phyloP scores from a whole-genome alignment of 2,329 filamentous ascomycete species.

The Capronia epimyces region DNA sequence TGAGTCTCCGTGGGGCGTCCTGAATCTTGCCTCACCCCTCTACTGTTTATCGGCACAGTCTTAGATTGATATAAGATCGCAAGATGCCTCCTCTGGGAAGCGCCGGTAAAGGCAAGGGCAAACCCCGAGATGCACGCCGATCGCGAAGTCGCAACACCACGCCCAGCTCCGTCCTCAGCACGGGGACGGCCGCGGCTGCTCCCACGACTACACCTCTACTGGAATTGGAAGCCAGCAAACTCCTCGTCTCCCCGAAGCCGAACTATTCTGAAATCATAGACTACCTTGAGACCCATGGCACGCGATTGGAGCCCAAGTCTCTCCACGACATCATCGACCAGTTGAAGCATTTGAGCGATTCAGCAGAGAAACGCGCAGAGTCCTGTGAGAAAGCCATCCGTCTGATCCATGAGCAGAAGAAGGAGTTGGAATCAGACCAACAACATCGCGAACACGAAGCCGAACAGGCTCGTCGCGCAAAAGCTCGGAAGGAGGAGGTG shows the following conservation, averaged over 20 bases:
- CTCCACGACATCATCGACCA: slow-evolving; percentile 49
- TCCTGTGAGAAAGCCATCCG: slow-evolving; percentile 56
- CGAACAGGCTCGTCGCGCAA: slow-evolving; percentile 43
- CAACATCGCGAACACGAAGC: slow-evolving; percentile 47
- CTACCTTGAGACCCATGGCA: slow-evolving; percentile 45
- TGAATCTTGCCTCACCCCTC: not conserved
- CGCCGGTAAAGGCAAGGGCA: slow-evolving; percentile 48
- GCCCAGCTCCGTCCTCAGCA: slow-evolving; percentile 51
- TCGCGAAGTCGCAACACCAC: slow-evolving; percentile 60
- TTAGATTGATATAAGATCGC: not conserved
- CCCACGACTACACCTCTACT: slow-evolving; percentile 48
- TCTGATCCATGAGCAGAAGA: slow-evolving; percentile 54
- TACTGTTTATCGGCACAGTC: not conserved
- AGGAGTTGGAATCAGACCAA: slow-evolving; percentile 51
- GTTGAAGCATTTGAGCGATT: slow-evolving; percentile 52
- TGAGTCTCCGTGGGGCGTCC: not conserved
- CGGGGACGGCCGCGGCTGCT: slow-evolving; percentile 37
- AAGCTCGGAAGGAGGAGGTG: slow-evolving; percentile 40
- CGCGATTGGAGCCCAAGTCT: slow-evolving; percentile 45
- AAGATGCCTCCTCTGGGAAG: slow-evolving; percentile 38
- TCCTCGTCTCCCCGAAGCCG: slow-evolving; percentile 44
- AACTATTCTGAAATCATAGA: slow-evolving; percentile 57
- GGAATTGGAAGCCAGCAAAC: slow-evolving; percentile 47
- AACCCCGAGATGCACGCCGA: slow-evolving; percentile 48
- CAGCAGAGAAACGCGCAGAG: slow-evolving; percentile 53